Conservation (phyloP, 768 basidiomycete species). For the Russula ochroleuca region DNA sequence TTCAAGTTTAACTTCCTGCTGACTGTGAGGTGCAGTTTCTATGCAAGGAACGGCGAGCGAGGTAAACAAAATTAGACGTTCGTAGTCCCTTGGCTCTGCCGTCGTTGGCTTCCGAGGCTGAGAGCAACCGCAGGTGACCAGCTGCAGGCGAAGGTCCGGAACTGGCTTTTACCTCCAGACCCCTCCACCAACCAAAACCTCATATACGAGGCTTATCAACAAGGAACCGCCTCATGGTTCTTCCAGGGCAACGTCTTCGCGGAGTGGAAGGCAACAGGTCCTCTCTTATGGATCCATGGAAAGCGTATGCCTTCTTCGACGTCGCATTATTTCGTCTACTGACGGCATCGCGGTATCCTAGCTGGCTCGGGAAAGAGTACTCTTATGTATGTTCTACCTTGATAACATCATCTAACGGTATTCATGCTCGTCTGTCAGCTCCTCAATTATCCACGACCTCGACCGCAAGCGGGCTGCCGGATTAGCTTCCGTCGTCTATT, state of each 20-base stretch:
- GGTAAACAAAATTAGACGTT: constrained; percentile 9
- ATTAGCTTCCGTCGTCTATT: constrained; percentile 12
- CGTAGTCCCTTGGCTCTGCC: not conserved
- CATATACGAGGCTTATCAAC: not conserved
- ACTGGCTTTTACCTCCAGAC: constrained; percentile 8
- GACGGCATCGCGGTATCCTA: not conserved
- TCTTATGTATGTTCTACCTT: not conserved
- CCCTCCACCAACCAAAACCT: not conserved
- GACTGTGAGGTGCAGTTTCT: not conserved
- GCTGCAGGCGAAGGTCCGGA: not conserved
- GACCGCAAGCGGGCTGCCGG: not conserved
- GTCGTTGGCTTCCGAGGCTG: not conserved
- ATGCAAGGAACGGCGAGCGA: constrained; percentile 1
- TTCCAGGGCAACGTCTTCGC: not conserved
- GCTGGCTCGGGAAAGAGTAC: constrained; percentile 17
- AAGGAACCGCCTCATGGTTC: constrained; percentile 7
- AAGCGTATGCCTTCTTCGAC: not conserved
- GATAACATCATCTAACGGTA: not conserved
- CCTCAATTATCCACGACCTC: constrained; percentile 10
- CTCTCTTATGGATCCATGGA: constrained; percentile 18
- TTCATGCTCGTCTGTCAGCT: not conserved
- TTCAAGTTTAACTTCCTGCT: not conserved
- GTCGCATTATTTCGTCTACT: not conserved
- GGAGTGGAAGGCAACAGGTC: constrained; percentile 5
- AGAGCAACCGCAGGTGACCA: not conserved